Evolutionary conservation across 2,329 filamentous ascomycete genomes (phyloP).

Genomic region (Davidsoniella virescens): DNA sequence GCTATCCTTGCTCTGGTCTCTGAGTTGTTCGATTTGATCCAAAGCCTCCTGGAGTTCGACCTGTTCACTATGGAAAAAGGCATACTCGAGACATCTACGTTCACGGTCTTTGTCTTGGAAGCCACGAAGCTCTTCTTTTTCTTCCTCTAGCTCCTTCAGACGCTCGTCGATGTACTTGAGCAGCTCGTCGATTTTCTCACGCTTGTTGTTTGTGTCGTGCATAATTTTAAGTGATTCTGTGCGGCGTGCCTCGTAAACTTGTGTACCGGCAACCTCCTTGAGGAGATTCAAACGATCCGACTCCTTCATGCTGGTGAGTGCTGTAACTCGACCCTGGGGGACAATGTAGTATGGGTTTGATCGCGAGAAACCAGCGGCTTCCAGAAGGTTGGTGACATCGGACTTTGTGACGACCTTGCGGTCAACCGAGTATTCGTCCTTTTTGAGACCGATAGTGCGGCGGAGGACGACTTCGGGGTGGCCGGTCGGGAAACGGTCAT

Average conservation of each 20-base stretch:
- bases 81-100: slow-evolving; percentile 81
- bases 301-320: slow-evolving; percentile 98
- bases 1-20: slow-evolving; percentile 68
- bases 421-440: slow-evolving; percentile 96
- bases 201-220: slow-evolving; percentile 89
- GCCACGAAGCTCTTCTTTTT: slow-evolving; percentile 86
- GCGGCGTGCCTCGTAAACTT: slow-evolving; percentile 86
- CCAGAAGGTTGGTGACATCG: slow-evolving; percentile 88
- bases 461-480: slow-evolving; percentile 81
- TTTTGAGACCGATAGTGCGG: slow-evolving; percentile 90
- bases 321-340: slow-evolving; percentile 87
- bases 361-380: slow-evolving; percentile 89
- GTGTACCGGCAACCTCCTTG: slow-evolving; percentile 96
- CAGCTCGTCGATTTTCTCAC: slow-evolving; percentile 83
- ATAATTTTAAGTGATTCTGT: slow-evolving; percentile 92
- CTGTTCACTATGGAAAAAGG: slow-evolving; percentile 82
- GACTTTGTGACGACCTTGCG: slow-evolving; percentile 89
- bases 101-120: slow-evolving; percentile 94
- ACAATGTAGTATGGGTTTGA: slow-evolving; percentile 99
- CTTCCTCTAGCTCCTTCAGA: slow-evolving; percentile 77
- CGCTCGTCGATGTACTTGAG: slow-evolving; percentile 85
- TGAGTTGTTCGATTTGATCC: slow-evolving; percentile 65
- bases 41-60: slow-evolving; percentile 60
- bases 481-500: slow-evolving; percentile 86
- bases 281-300: slow-evolving; percentile 73